Evolutionary conservation across 495 filamentous ascomycete genomes (phyloP).

Genomic region (Neurospora sp.): DNA sequence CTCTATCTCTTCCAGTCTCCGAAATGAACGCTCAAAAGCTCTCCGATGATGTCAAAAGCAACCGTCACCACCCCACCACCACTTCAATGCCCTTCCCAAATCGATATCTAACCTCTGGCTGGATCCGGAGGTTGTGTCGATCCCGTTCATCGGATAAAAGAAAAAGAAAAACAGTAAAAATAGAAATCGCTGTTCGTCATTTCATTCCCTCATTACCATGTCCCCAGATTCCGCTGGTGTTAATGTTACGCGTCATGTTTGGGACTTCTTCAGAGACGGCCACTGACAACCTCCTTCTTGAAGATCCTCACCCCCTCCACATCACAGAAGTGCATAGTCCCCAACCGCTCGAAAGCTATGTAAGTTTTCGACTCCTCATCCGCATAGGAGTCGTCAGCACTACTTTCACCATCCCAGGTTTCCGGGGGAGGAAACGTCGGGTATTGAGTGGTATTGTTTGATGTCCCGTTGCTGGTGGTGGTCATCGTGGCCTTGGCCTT

Average conservation of each 20-base stretch:
- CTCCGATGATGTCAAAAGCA: background rate
- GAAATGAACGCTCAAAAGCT: background rate
- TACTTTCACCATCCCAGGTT: conserved; percentile 13
- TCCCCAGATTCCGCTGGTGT: background rate
- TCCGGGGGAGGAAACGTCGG: conserved; percentile 11
- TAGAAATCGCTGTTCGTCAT: background rate
- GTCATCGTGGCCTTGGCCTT: conserved; percentile 7
- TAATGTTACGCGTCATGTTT: background rate
- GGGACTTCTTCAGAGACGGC: conserved; percentile 20
- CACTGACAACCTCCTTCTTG: conserved; percentile 36
- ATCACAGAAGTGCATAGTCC: conserved; percentile 34
- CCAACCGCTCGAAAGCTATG: conserved; percentile 21
- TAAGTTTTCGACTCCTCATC: conserved; percentile 9
- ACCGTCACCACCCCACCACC: background rate
- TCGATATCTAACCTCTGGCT: background rate
- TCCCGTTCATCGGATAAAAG: background rate
- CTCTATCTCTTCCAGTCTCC: background rate
- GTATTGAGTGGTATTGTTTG: conserved; percentile 3
- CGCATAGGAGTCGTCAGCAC: conserved; percentile 23
- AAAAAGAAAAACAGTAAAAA: background rate
- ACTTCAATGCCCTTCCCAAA: background rate
- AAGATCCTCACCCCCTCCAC: conserved; percentile 40
- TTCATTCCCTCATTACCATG: background rate
- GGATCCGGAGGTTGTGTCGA: background rate
- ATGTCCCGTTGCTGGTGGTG: background rate